Base-by-base conservation (phyloP, 441 rosid species). In the Erysimum cheiri region DNA sequence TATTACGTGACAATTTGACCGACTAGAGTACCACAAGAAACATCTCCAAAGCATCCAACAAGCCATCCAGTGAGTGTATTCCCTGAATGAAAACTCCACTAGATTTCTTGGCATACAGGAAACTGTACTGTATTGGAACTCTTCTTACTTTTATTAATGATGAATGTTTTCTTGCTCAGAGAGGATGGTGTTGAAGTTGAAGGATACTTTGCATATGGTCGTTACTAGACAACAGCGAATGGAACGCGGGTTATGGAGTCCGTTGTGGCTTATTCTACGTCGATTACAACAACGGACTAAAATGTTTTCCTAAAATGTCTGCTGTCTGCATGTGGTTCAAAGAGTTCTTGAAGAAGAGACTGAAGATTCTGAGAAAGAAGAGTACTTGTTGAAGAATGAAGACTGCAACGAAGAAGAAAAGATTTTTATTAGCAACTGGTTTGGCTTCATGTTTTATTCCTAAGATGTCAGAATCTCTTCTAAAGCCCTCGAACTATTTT, bases 271-370 rank as follows among this genome's bases (percentile, higher is more conserved):
- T 76, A 5, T 71, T 70, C 60, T 67, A 60, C 28, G 77, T 76
- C 0, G 80, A 76, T 60, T 76, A 76, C 48, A 13, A 46, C 65
- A 66, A 76, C 3, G 77, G 77, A 1, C 80, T 77, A 17, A 71
- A 77, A 77, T 73, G 80, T 19, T 77, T 71, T 5, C 80, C 80
- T 0, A 77, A 72, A 62, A 67, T 71, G 77, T 77, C 80, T 0
- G 80, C 76, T n/a, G n/a, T n/a, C n/a, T n/a, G n/a, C n/a, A 71
- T 66, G 77, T 77, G 80, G 80, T 77, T 77, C 60, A 77, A 70
- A 71, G 77, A 72, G 52, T 71, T 77, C 71, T 67, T 77, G 71
- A 76, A 47, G 74, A 68, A 35, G 75, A 64, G 37, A 44, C 19
- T 43, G 75, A 43, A 70, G 71, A 64, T 15, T 58, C 70, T 6